Conservation (phyloP, 306 rosid species). For the Pueraria montana region DNA sequence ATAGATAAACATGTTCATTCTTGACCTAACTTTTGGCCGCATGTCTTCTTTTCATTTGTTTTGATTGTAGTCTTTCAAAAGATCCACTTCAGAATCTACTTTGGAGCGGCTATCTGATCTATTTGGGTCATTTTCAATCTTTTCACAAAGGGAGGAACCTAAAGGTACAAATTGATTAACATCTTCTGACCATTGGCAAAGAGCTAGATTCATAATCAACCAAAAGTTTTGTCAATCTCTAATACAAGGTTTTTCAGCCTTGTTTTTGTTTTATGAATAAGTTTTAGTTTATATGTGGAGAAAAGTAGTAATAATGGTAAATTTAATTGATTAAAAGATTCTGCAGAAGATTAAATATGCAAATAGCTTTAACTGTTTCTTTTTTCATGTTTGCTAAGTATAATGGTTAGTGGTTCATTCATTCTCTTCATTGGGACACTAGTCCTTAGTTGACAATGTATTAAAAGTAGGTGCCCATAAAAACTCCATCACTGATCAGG, state of each 20-base stretch:
- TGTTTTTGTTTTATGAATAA: conserved; percentile 23
- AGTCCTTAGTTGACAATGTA: conserved; percentile 3
- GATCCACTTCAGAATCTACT: conserved; percentile 85
- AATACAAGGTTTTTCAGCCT: background rate
- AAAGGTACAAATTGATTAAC: conserved; percentile 61
- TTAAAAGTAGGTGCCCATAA: background rate
- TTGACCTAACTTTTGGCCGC: conserved; percentile 27
- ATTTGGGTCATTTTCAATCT: conserved; percentile 87
- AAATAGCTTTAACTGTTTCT: no score
- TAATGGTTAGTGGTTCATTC: background rate
- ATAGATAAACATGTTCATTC: conserved; percentile 12
- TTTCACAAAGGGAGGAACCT: conserved; percentile 73
- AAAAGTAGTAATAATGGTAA: conserved; percentile 8
- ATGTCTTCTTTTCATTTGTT: background rate
- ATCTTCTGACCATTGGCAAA: conserved; percentile 22
- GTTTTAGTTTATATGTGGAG: background rate
- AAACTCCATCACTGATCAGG: conserved; percentile 47
- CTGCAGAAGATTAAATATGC: background rate
- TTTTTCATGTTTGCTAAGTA: background rate
- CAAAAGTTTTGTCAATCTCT: conserved; percentile 31
- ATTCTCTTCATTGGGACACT: background rate
- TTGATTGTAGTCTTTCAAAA: conserved; percentile 69
- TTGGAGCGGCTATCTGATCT: conserved; percentile 80
- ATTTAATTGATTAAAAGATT: conserved; percentile 1
- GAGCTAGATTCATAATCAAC: conserved; percentile 29